Base-by-base conservation (phyloP, 345 rosid species). In the Cochlearia excelsa region DNA sequence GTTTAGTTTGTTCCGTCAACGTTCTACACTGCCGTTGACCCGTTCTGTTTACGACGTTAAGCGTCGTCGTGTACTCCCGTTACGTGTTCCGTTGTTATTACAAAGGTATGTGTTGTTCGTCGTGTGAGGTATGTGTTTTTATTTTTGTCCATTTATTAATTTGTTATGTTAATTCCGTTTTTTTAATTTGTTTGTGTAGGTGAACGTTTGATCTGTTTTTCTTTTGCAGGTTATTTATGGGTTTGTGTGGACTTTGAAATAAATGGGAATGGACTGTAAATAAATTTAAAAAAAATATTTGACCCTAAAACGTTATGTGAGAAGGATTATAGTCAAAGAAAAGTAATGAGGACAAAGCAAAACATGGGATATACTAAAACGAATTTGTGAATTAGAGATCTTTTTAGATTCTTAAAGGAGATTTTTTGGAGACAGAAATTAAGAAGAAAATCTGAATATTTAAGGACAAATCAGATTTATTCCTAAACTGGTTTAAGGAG, bases 41-140 rank as follows among this genome's bases (percentile, higher is more conserved):
- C 40, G 40, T 37, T 37, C 6, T 6, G 40, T 37, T 37, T 37
- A 8, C 40, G 23, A 16, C 40, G 40, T 37, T 37, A 37, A 37
- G 4, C 40, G 40, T 37, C 40, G 40, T 37, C 7, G 40, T 37
- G 40, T 37, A 1, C 40, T 5, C 35, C 40, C 40, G 40, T 37
- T 37, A 37, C 2, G 3, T 3, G 40, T 37, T 37, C 40, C 40
- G 40, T 37, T 37, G 7, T 37, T 4, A 33, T 5, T 4, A 1
- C 40, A 16, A 16, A 37, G 40, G 40, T 37, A 37, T 37, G 40
- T 6, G 7, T 59, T 40, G 31, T 62, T 54, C 73, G 79, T 81
- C 57, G 59, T 70, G 68, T 56, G 40, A 63, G 59, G 65, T 56
- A 63, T 9, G 64, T 70, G 6, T 46, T 0, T 26, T 37, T 37